Percentiles rank a stretch among this genome's conserved stretches.
These are phyloP conservation scores for Xylaria palmicola DNA, from an alignment of 495 filamentous ascomycete species.

Conservation along the genomic window DNA sequence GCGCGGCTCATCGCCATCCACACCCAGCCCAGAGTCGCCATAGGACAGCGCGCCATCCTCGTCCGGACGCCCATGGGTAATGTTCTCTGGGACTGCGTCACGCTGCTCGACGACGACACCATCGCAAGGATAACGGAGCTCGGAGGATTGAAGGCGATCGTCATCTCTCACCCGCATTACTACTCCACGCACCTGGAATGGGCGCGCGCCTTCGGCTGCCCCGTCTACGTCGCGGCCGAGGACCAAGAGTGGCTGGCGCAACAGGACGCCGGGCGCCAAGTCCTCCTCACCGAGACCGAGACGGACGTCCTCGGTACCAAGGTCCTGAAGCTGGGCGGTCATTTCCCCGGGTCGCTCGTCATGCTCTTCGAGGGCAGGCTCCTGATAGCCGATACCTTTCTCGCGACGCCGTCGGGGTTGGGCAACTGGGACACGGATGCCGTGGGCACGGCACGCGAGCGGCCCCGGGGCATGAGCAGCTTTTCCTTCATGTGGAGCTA, in stretches of 20 bases:
- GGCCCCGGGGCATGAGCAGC: constrained; percentile 56
- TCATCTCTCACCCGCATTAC: constrained; percentile 80
- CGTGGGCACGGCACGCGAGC: constrained; percentile 33
- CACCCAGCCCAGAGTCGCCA: constrained; percentile 64
- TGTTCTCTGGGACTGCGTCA: constrained; percentile 73
- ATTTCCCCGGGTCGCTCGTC: constrained; percentile 71
- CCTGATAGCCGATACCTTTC: constrained; percentile 69
- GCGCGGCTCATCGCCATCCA: constrained; percentile 50
- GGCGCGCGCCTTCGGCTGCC: constrained; percentile 62
- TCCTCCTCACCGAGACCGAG: constrained; percentile 39
- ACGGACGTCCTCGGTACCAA: constrained; percentile 50
- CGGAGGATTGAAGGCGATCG: constrained; percentile 67
- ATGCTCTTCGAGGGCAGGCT: constrained; percentile 57
- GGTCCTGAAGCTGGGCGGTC: constrained; percentile 68
- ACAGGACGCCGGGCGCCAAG: constrained; percentile 31
- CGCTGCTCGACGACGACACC: constrained; percentile 62
- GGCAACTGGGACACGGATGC: constrained; percentile 40
- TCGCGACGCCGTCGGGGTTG: constrained; percentile 59
- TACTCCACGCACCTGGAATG: constrained; percentile 70
- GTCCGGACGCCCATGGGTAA: constrained; percentile 60
- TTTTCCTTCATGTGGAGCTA: constrained; percentile 78
- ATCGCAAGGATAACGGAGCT: constrained; percentile 43
- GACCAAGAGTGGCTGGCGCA: constrained; percentile 59
- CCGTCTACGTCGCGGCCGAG: constrained; percentile 60
- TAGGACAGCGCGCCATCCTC: constrained; percentile 71